Percentiles rank a stretch among this genome's conserved stretches.
These are phyloP conservation scores for Eutrema japonicum DNA, from an alignment of 345 rosid genomes.

Conservation along the genomic window DNA sequence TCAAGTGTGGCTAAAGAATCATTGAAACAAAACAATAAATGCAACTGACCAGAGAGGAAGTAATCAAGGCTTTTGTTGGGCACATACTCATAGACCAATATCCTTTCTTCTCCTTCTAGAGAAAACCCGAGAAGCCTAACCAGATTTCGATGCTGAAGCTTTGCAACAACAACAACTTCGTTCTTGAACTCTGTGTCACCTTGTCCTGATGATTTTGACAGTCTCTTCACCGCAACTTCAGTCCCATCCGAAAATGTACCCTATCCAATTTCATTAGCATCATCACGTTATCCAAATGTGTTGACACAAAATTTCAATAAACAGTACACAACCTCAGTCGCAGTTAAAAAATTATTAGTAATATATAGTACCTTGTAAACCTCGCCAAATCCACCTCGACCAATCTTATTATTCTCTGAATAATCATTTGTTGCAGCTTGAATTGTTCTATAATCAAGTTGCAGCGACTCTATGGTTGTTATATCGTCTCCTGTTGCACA, in stretches of 20 bases:
- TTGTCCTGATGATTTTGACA: constrained; percentile 40
- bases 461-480: constrained; percentile 48
- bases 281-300: background rate
- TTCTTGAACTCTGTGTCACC: constrained; percentile 39
- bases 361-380: constrained; percentile 57
- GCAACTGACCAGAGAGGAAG: constrained; percentile 36
- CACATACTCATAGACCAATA: constrained; percentile 38
- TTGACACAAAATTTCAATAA: background rate
- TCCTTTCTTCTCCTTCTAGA: constrained; percentile 36
- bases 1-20: background rate
- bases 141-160: constrained; percentile 37
- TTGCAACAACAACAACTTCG: constrained; percentile 43
- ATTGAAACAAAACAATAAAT: background rate
- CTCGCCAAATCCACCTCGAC: constrained; percentile 71
- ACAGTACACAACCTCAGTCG: background rate
- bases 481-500: constrained; percentile 45
- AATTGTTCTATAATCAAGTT: constrained; percentile 47
- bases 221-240: constrained; percentile 40
- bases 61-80: constrained; percentile 44
- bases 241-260: constrained; percentile 25
- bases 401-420: constrained; percentile 55
- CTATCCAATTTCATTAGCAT: constrained; percentile 10
- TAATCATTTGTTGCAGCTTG: constrained; percentile 56
- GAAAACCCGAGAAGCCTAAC: constrained; percentile 39
- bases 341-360: background rate